phyloP scores from a whole-genome alignment of 176 grass and related monocot genomes.

The sorghum (Sorghum bicolor) region DNA sequence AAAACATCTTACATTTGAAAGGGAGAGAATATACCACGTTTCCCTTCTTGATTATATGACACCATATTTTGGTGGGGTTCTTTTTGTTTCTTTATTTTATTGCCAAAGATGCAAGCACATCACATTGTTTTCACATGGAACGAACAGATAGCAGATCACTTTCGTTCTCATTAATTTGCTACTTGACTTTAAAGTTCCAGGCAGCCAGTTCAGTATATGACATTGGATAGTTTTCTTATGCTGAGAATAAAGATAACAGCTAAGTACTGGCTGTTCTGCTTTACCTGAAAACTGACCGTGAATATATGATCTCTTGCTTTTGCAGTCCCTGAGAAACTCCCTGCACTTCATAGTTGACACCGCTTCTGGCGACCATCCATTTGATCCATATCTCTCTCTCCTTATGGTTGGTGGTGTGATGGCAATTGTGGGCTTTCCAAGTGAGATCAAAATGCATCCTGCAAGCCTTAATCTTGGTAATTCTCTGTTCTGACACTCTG shows the following conservation, averaged over 20 bases:
- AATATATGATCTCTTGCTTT: slow-evolving; percentile 11
- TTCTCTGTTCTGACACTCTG: slow-evolving; percentile 1
- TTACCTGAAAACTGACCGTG: not conserved
- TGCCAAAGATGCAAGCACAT: not conserved
- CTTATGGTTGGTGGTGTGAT: slow-evolving; percentile 71
- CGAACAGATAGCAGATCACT: not conserved
- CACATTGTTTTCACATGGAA: not conserved
- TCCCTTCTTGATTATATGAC: not conserved
- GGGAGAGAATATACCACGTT: not conserved
- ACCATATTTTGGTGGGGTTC: not conserved
- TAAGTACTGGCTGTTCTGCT: not conserved
- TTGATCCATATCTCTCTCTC: slow-evolving; percentile 72
- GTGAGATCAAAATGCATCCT: slow-evolving; percentile 63
- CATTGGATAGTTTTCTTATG: not conserved
- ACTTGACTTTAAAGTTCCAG: not conserved
- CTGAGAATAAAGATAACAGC: not conserved
- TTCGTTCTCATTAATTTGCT: not conserved
- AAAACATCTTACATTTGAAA: too few relatives aligned
- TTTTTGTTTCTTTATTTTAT: not conserved
- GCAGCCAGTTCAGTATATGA: not conserved
- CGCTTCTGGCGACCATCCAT: slow-evolving; percentile 72
- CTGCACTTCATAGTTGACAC: slow-evolving; percentile 80
- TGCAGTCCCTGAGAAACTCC: slow-evolving; percentile 58
- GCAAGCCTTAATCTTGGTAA: slow-evolving; percentile 58
- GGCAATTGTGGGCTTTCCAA: slow-evolving; percentile 54